Evolutionary conservation across 2,329 filamentous ascomycete genomes (phyloP), one percentile per base, ranked within the genome.

Genomic region (Cercospora sojina): DNA sequence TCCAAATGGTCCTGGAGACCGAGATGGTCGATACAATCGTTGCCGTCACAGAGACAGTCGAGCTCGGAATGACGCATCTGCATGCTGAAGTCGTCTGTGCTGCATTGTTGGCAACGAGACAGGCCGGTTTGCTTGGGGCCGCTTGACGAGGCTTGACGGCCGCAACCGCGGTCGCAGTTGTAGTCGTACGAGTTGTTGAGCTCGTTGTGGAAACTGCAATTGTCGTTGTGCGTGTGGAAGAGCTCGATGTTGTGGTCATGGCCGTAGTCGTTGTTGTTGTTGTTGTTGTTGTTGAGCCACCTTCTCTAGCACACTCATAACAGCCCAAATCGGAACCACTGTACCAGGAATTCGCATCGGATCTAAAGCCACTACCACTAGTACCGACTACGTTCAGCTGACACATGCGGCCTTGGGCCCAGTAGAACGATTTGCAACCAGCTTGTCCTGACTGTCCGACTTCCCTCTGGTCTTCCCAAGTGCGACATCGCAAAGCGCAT

Each of bases 51-150:
- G 58, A 47, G 10, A 49, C 27, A 29, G 58, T 61, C n/a, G 58
- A 61, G 41, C 58, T 61, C 12, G 58, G 58, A 27, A 61, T 61
- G 13, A 61, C 58, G 12, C 58, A 61, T n/a, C 43, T 61, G 41
- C 58, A 61, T 20, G 58, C 58, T 12, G 58, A 47, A 29, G 58
- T 61, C 8, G 57, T 59, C 32, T 59, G 57, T 20, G 32, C 57
- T 16, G 41, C 41, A 32, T 51, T 61, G 38, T 23, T 61, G 16
- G 58, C 38, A 6, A 23, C 5, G 16, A 27, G 35, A n/a, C 58
- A 51, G 8, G 25, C 23, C 8, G 57, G 57, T 25, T 59, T 59
- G 57, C 10, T 27, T 5, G 35, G 57, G 10, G 57, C 57, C 9
- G 57, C 57, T 59, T 59, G 57, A 29, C 32, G 57, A 20, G 57